phyloP scores from a whole-genome alignment of 2,329 filamentous ascomycete species.

The Hypoxylon sp. region DNA sequence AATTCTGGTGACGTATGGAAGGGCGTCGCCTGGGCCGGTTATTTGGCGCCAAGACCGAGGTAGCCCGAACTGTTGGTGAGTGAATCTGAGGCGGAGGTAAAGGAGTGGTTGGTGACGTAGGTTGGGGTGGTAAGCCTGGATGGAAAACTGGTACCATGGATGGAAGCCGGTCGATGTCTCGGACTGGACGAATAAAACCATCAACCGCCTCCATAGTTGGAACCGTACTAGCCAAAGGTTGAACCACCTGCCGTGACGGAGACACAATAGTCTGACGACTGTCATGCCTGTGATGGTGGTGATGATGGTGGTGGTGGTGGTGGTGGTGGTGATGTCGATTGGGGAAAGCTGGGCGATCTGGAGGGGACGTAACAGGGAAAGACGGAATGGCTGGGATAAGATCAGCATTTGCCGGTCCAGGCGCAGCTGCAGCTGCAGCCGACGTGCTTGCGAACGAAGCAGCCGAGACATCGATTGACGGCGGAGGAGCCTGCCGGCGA shows the following conservation, averaged over 20 bases:
- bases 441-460: conserved; percentile 63
- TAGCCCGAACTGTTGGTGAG: conserved; percentile 69
- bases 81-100: conserved; percentile 75
- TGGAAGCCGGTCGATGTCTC: conserved; percentile 85
- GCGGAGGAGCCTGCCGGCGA: conserved; percentile 85
- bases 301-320: conserved; percentile 63
- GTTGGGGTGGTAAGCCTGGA: conserved; percentile 84
- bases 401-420: conserved; percentile 63
- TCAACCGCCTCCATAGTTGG: conserved; percentile 78
- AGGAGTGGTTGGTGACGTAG: conserved; percentile 90
- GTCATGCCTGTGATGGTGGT: conserved; percentile 64
- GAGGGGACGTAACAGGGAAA: conserved; percentile 77
- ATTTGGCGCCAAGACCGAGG: conserved; percentile 66
- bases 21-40: conserved; percentile 77
- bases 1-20: conserved; percentile 90
- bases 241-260: conserved; percentile 67
- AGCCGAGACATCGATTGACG: conserved; percentile 83
- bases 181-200: conserved; percentile 83
- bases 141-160: conserved; percentile 83
- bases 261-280: conserved; percentile 65
- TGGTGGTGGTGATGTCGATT: conserved; percentile 61
- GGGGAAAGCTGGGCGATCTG: conserved; percentile 77
- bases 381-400: conserved; percentile 72
- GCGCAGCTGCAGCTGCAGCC: conserved; percentile 56
- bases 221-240: conserved; percentile 77